Percentiles rank a stretch among this genome's conserved stretches.
Evolutionary conservation across 1,284 basidiomycete genomes (phyloP).

Genomic region (Cutaneotrichosporon sp.): DNA sequence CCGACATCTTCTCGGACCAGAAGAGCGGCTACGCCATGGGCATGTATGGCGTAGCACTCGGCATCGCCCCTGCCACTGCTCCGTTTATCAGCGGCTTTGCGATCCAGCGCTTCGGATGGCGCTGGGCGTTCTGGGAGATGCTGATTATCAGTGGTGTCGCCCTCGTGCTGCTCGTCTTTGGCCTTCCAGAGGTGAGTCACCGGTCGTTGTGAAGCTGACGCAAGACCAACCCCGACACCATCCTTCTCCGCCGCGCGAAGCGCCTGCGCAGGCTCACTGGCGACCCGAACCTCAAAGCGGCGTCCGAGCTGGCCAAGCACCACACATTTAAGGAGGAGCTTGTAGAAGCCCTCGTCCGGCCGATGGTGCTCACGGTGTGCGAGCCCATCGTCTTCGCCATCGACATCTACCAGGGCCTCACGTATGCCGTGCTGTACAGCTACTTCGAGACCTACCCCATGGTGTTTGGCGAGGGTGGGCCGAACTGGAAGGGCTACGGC

Average conservation of each 20-base stretch:
- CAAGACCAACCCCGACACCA: conserved; percentile 64
- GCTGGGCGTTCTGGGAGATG: conserved; percentile 44
- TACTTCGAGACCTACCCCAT: conserved; percentile 32
- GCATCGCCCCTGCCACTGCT: conserved; percentile 26
- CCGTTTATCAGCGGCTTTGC: conserved; percentile 56
- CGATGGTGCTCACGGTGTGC: conserved; percentile 35
- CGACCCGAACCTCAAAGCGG: conserved; percentile 48
- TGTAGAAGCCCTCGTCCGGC: conserved; percentile 40
- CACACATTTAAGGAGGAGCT: conserved; percentile 20
- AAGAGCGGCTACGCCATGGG: conserved; percentile 63
- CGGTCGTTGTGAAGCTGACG: too few species aligned
- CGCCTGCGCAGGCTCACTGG: conserved; percentile 51
- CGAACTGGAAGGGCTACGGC: conserved; percentile 39
- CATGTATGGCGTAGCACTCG: conserved; percentile 55
- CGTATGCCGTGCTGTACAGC: conserved; percentile 37
- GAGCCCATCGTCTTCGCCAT: conserved; percentile 44
- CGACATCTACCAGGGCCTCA: conserved; percentile 34
- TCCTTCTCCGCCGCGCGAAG: conserved; percentile 59
- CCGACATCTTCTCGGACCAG: conserved; percentile 61
- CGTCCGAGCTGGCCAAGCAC: conserved; percentile 28
- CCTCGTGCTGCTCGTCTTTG: conserved; percentile 55
- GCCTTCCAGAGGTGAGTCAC: too few species aligned
- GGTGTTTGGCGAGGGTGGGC: conserved; percentile 8
- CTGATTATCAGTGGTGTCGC: conserved; percentile 40
- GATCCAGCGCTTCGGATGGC: conserved; percentile 42